These are phyloP conservation scores for Gossypium schwendimanii DNA, from an alignment of 441 rosid species.

Conservation along the genomic window DNA sequence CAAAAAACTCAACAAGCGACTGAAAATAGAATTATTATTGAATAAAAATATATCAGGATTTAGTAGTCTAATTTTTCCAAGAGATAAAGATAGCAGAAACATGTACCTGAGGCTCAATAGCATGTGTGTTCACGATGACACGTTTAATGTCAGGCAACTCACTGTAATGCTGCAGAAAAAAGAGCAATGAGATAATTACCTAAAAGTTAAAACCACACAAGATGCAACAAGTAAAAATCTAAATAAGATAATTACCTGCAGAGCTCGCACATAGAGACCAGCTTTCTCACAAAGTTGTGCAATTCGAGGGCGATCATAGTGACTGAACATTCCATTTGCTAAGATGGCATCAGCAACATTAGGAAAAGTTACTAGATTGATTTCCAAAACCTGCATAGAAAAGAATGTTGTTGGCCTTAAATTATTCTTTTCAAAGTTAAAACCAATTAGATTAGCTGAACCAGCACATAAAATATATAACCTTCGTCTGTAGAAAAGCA, in stretches of 20 bases:
- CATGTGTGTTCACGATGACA: constrained; percentile 86
- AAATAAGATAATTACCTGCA: constrained; percentile 50
- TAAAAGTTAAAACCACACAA: constrained; percentile 4
- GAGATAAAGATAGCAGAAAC: constrained; percentile 11
- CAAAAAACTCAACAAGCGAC: constrained; percentile 97
- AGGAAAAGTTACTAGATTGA: constrained; percentile 95
- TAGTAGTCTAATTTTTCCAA: constrained; percentile 7
- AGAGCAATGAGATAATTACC: constrained; percentile 2
- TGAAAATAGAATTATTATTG: constrained; percentile 23
- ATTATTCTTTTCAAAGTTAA: neutral
- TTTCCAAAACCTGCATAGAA: constrained; percentile 72
- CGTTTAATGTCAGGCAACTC: constrained; percentile 85
- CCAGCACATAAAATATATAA: constrained; percentile 17
- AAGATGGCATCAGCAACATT: constrained; percentile 99
- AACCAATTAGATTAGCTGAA: neutral
- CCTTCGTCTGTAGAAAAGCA: constrained; percentile 92
- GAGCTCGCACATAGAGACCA: constrained; percentile 80
- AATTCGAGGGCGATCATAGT: constrained; percentile 92
- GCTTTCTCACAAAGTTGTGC: constrained; percentile 98
- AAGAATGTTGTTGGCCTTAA: constrained; percentile 17
- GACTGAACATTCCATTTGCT: constrained; percentile 98
- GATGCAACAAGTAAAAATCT: neutral
- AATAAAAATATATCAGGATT: neutral
- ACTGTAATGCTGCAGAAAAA: constrained; percentile 62
- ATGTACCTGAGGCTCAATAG: constrained; percentile 81